phyloP scores from a whole-genome alignment of 2,329 filamentous ascomycete species.

The Hirsutella thompsonii region DNA sequence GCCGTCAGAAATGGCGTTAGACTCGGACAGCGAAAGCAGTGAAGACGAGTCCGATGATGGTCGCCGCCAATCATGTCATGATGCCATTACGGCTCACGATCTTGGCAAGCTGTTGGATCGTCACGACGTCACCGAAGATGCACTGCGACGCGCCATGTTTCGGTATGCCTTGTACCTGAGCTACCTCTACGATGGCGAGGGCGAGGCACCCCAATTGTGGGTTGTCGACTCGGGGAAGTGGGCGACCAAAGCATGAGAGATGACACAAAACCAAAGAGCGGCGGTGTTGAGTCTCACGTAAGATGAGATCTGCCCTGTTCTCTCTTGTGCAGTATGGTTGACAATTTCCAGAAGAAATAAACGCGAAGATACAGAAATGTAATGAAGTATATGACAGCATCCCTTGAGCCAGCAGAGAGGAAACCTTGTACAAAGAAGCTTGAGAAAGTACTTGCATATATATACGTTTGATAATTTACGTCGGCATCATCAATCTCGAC shows the following conservation, averaged over 20 bases:
- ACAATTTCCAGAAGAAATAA: no score
- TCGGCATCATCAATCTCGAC: no score
- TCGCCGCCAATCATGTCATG: not conserved
- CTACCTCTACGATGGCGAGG: constrained; percentile 13
- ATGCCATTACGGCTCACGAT: constrained; percentile 8
- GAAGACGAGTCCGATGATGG: not conserved
- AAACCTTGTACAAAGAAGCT: not conserved
- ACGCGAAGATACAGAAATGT: no score
- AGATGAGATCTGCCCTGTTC: no score
- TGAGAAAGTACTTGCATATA: not conserved
- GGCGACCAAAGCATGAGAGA: constrained; percentile 2
- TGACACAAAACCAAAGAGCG: no score
- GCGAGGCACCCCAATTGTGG: constrained; percentile 17
- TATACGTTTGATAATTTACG: not conserved
- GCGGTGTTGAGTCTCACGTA: no score
- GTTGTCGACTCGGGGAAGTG: constrained; percentile 13
- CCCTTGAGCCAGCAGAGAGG: no score
- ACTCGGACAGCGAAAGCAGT: constrained; percentile 3
- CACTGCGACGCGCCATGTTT: constrained; percentile 16
- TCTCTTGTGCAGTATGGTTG: no score
- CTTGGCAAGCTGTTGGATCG: constrained; percentile 8
- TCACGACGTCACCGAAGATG: constrained; percentile 10
- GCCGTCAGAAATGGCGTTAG: not conserved
- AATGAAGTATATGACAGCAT: no score
- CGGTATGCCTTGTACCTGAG: constrained; percentile 22